Evolutionary conservation across 495 filamentous ascomycete species (phyloP).

Genomic region (Penicillium verhagenii): DNA sequence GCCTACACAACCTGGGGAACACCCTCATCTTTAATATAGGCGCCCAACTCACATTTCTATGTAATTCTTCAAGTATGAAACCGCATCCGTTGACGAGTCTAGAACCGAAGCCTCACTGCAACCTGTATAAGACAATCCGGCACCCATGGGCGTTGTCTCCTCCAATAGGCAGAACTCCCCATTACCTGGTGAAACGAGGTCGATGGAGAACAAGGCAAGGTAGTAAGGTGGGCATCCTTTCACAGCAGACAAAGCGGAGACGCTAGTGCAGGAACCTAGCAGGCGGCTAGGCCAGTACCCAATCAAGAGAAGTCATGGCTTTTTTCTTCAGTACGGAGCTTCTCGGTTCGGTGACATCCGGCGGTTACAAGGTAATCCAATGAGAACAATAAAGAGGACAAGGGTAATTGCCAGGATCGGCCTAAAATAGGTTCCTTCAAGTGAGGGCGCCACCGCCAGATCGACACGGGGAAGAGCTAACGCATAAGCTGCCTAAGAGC

Average conservation of each 20-base stretch:
- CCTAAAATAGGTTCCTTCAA: not conserved
- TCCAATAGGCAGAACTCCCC: slow-evolving; percentile 14
- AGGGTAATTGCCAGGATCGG: not conserved
- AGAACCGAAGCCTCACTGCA: too few species aligned
- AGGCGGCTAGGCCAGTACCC: not conserved
- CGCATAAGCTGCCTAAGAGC: too few species aligned
- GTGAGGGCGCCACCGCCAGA: slow-evolving; percentile 5
- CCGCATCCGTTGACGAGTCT: too few species aligned
- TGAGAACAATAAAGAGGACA: not conserved
- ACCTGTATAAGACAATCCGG: slow-evolving; percentile 16
- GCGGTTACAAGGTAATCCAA: not conserved
- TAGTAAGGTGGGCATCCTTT: slow-evolving; percentile 10
- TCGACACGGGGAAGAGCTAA: slow-evolving; percentile 7
- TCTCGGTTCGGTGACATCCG: not conserved
- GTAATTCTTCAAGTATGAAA: too few species aligned
- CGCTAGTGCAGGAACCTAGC: slow-evolving; percentile 28
- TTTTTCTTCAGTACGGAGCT: not conserved
- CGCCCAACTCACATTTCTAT: not conserved
- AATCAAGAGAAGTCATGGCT: not conserved
- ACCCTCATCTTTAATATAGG: slow-evolving; percentile 3
- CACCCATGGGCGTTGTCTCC: slow-evolving; percentile 3
- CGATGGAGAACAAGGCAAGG: not conserved
- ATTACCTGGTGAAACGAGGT: slow-evolving; percentile 15
- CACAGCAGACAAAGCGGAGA: not conserved
- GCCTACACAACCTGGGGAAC: not conserved